phyloP scores from a whole-genome alignment of 768 basidiomycete species.

The Dentipellis sp. region DNA sequence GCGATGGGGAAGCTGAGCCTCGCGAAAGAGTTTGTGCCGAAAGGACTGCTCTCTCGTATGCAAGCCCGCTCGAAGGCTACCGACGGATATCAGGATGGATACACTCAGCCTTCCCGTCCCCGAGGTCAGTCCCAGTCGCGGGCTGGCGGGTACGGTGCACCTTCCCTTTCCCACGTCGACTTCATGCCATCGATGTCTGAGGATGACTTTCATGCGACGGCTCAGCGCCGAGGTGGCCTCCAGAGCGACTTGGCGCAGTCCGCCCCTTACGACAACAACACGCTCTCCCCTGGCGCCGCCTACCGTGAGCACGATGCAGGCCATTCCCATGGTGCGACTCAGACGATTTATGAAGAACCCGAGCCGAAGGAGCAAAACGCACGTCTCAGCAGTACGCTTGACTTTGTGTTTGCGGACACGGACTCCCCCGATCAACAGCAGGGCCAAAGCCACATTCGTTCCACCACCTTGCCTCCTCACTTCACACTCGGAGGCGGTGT shows the following conservation, averaged over 20 bases:
- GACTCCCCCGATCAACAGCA: conserved; percentile 3
- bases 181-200: conserved; percentile 21
- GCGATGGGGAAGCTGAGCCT: conserved; percentile 9
- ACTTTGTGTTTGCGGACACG: conserved; percentile 5
- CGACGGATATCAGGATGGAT: background rate
- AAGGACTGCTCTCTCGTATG: conserved; percentile 4
- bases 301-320: conserved; percentile 5
- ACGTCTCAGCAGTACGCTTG: conserved; percentile 4
- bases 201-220: conserved; percentile 25
- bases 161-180: conserved; percentile 1
- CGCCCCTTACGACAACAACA: background rate
- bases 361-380: conserved; percentile 4
- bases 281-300: background rate
- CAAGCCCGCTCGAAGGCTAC: background rate
- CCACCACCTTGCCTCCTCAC: conserved; percentile 14
- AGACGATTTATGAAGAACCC: conserved; percentile 4
- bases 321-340: conserved; percentile 2
- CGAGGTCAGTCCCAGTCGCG: background rate
- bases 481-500: conserved; percentile 8
- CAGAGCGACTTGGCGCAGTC: background rate
- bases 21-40: conserved; percentile 14
- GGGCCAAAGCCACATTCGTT: conserved; percentile 15
- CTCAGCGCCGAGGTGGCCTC: background rate
- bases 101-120: conserved; percentile 2
- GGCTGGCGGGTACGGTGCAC: background rate